phyloP scores from a whole-genome alignment of 2,329 filamentous ascomycete species.

The Ambrosiella xylebori region DNA sequence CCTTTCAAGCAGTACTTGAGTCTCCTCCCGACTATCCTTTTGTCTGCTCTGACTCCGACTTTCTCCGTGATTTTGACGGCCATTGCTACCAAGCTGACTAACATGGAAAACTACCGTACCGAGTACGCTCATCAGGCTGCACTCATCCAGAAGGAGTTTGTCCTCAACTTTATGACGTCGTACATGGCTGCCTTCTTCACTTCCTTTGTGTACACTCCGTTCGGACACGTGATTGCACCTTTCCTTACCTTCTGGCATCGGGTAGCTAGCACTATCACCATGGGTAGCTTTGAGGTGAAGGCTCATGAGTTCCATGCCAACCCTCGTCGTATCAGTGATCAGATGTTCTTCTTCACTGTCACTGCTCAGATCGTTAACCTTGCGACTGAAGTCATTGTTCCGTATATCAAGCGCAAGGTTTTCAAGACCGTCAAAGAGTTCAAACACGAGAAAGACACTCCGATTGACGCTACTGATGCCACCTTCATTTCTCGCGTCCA shows the following conservation, averaged over 20 bases:
- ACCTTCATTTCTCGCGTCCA: conserved; percentile 68
- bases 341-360: conserved; percentile 91
- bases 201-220: conserved; percentile 87
- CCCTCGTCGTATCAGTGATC: conserved; percentile 63
- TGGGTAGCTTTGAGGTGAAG: conserved; percentile 54
- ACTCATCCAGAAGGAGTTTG: conserved; percentile 81
- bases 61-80: conserved; percentile 58
- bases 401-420: conserved; percentile 63
- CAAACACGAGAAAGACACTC: conserved; percentile 32
- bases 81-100: conserved; percentile 59
- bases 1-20: conserved; percentile 70
- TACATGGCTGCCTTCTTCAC: conserved; percentile 87
- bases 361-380: conserved; percentile 86
- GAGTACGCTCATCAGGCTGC: conserved; percentile 67
- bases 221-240: conserved; percentile 67
- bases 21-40: conserved; percentile 73
- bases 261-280: conserved; percentile 56
- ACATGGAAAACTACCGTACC: conserved; percentile 85
- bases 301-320: conserved; percentile 62
- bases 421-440: conserved; percentile 61
- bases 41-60: conserved; percentile 67
- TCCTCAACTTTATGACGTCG: conserved; percentile 91
- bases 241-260: conserved; percentile 69
- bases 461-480: conserved; percentile 55
- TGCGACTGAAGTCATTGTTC: conserved; percentile 66